Evolutionary conservation across 192 early-diverging fungal genomes (phyloP).

Genomic region (Ambispora gerdemannii): DNA sequence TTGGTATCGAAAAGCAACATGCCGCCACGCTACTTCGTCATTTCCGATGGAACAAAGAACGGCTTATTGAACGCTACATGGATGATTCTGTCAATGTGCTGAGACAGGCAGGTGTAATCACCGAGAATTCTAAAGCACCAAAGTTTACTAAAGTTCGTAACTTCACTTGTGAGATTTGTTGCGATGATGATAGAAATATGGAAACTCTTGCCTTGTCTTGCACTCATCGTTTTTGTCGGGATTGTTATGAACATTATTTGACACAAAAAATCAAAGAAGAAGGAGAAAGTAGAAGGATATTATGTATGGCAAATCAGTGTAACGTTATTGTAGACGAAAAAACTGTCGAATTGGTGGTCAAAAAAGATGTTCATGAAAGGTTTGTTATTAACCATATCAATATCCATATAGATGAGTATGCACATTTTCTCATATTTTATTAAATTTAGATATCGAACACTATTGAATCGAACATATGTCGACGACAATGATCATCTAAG

Average conservation of each 20-base stretch:
- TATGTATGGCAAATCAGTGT: slow-evolving; percentile 78
- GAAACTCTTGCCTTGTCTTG: slow-evolving; percentile 77
- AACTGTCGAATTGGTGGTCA: slow-evolving; percentile 70
- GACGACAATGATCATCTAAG: slow-evolving; percentile 76
- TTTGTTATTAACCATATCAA: slow-evolving; percentile 35
- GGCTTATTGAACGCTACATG: slow-evolving; percentile 74
- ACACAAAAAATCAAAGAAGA: slow-evolving; percentile 82
- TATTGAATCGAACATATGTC: slow-evolving; percentile 88
- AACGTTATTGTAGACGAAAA: slow-evolving; percentile 78
- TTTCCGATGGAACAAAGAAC: slow-evolving; percentile 86
- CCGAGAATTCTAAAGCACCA: slow-evolving; percentile 45
- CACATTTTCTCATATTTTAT: too few species aligned
- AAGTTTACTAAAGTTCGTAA: slow-evolving; percentile 38
- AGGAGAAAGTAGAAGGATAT: slow-evolving; percentile 84
- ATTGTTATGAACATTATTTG: slow-evolving; percentile 86
- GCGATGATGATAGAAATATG: slow-evolving; percentile 57
- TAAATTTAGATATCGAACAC: slow-evolving; percentile 62
- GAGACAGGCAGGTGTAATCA: slow-evolving; percentile 66
- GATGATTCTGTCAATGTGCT: slow-evolving; percentile 64
- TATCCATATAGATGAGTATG: background rate
- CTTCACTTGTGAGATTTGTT: slow-evolving; percentile 93
- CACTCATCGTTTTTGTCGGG: slow-evolving; percentile 82
- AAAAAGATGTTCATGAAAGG: slow-evolving; percentile 52
- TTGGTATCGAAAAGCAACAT: slow-evolving; percentile 63
- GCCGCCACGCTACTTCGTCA: slow-evolving; percentile 74